Conservation (phyloP, 2,329 filamentous ascomycete species). For the Diaporthe humulicola region DNA sequence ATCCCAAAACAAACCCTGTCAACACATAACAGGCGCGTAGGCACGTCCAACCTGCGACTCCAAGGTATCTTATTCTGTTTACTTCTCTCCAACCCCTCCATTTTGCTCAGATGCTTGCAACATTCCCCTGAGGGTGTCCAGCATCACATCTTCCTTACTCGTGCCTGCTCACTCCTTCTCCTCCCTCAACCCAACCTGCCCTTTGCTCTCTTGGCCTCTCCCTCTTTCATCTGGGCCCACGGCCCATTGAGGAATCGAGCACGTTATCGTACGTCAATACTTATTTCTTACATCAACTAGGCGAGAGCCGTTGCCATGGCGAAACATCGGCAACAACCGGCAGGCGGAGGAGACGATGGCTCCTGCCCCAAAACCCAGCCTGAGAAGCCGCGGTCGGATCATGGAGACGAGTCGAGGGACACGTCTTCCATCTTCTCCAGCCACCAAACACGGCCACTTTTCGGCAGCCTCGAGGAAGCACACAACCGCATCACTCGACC, state of each 20-base stretch:
- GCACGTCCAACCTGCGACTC: background rate
- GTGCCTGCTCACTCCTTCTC: background rate
- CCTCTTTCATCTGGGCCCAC: background rate
- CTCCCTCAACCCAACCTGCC: background rate
- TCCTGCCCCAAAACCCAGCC: background rate
- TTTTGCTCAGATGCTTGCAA: background rate
- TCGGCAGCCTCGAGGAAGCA: slow-evolving; percentile 54
- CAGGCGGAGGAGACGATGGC: background rate
- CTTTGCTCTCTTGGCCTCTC: background rate
- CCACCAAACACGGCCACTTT: slow-evolving; percentile 51
- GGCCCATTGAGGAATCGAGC: background rate
- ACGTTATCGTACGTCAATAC: background rate
- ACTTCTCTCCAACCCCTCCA: background rate
- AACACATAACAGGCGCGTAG: background rate
- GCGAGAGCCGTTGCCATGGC: background rate
- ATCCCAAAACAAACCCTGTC: background rate
- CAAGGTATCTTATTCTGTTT: slow-evolving; percentile 7
- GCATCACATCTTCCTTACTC: background rate
- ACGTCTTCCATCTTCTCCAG: slow-evolving; percentile 10
- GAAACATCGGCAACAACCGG: background rate
- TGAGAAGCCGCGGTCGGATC: background rate
- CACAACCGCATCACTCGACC: slow-evolving; percentile 54
- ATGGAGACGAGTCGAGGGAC: background rate
- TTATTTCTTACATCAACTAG: background rate
- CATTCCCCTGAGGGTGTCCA: background rate